phyloP scores from a whole-genome alignment of 306 rosid species.

The Styphnolobium japonicum region DNA sequence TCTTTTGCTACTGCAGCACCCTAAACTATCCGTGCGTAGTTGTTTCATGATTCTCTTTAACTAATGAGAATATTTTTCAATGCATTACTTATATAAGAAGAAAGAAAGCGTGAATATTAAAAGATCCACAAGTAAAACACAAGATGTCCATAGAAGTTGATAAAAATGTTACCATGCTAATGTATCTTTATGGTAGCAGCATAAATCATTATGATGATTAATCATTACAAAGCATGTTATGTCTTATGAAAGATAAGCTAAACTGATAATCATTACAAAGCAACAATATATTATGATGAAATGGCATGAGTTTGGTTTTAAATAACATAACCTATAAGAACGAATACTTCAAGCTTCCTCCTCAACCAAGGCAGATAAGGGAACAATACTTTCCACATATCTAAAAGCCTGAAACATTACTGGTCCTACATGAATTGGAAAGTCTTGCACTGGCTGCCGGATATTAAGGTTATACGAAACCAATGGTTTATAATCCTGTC shows the following conservation, averaged over 20 bases:
- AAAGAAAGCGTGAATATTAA: not conserved
- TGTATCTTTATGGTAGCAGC: not conserved
- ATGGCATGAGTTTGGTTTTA: too few relatives aligned
- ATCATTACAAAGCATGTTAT: not conserved
- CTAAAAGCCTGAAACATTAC: not conserved
- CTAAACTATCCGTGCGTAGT: not conserved
- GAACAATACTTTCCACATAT: not conserved
- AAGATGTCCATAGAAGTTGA: not conserved
- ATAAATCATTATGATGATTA: too few relatives aligned
- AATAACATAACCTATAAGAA: too few relatives aligned
- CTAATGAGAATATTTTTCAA: not conserved
- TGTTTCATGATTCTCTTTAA: not conserved
- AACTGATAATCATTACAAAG: not conserved
- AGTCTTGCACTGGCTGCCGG: not conserved
- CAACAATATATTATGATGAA: too few relatives aligned
- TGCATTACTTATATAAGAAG: not conserved
- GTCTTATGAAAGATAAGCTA: not conserved
- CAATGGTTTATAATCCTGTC: not conserved
- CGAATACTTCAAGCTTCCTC: not conserved
- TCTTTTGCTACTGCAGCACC: not conserved
- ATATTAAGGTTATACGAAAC: not conserved
- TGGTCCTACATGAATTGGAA: not conserved
- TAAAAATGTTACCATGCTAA: not conserved
- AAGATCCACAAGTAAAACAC: not conserved
- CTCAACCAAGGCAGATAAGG: not conserved